Base-by-base conservation (phyloP, 352 stramenopile species). In the Achlya hypogyna region DNA sequence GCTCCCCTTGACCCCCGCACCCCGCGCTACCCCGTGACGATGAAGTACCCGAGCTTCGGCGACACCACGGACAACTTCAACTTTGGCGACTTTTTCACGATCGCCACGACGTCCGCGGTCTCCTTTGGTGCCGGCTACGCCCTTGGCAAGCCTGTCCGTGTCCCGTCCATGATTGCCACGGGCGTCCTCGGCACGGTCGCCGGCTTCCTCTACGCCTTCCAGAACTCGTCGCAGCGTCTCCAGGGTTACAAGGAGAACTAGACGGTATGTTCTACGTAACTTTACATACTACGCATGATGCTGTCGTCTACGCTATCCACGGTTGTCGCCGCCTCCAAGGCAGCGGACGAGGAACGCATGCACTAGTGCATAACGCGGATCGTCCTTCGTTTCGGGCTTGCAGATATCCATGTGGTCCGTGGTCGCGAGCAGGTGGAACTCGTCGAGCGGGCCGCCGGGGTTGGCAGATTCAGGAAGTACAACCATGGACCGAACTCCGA, bases 321-420 rank as follows among this genome's bases (percentile, higher is more conserved):
- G 25, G 9, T 63, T 67, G 49, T 67, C 16, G 43, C 10, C 9
- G 34, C n/a, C 12, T 40, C 40, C 59, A 4, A 66, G 20, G 34
- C 63, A 64, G 5, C 16, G 22, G 29, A n/a, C 12, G 8, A 72
- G 66, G 27, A 68, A 72, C 12, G 63, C 62, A 16, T 29, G 8
- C 5, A 72, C 23, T 2, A 62, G 76, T 40, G 77, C 72, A 68
- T 91, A 94, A 25, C 90, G 78, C 32, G 73, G 73, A 53, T 91
- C 79, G 29, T 81, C 60, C n/a, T 69, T 42, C 25, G 69, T 77
- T 72, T 89, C 88, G 20, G 78, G 79, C 69, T 94, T 94, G 75
- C 83, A 94, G 65, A 94, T 94, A 20, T 84, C 90, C 83, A 94
- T 94, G 77, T 94, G 86, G 53, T 94, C 81, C 12, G 82, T 74